Evolutionary conservation across 208 protist species (phyloP).

Genomic region (Jaenimonas drosophilae): DNA sequence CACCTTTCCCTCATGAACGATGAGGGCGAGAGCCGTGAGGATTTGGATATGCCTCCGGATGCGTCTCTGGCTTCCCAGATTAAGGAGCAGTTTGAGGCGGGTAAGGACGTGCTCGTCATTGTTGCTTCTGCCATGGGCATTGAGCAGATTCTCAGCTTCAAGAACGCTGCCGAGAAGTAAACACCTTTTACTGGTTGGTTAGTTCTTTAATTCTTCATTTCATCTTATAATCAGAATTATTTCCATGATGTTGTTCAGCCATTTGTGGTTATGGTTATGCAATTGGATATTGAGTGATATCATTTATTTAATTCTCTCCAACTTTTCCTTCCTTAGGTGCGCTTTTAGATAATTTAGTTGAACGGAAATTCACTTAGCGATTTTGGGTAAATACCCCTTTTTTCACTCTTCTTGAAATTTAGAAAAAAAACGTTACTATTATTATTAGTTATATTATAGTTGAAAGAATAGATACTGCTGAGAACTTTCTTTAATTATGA

Average conservation of each 20-base stretch:
- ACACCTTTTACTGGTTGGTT: constrained; percentile 7
- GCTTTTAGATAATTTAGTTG: no score
- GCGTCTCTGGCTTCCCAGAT: constrained; percentile 84
- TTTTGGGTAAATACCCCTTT: no score
- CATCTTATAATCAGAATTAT: no score
- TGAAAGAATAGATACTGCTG: not conserved
- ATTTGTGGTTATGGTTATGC: not conserved
- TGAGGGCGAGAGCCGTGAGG: constrained; percentile 91
- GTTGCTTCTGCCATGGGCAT: constrained; percentile 93
- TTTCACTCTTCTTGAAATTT: constrained; percentile 4
- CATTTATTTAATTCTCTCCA: not conserved
- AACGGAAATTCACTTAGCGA: no score
- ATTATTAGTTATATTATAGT: constrained; percentile 3
- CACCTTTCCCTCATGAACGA: constrained; percentile 89
- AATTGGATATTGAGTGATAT: not conserved
- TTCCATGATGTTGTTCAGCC: not conserved
- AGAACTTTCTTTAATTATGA: no score
- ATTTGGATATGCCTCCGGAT: constrained; percentile 93
- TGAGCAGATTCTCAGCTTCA: constrained; percentile 91
- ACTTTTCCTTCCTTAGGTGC: no score
- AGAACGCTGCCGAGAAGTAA: constrained; percentile 85
- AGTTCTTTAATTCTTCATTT: constrained; percentile 9
- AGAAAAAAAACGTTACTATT: constrained; percentile 9
- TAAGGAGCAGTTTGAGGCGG: constrained; percentile 85
- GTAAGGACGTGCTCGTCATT: constrained; percentile 91